Percentiles rank a stretch among this genome's conserved stretches.
Evolutionary conservation across 768 basidiomycete genomes (phyloP).

Genomic region (Termitomyces sp.): DNA sequence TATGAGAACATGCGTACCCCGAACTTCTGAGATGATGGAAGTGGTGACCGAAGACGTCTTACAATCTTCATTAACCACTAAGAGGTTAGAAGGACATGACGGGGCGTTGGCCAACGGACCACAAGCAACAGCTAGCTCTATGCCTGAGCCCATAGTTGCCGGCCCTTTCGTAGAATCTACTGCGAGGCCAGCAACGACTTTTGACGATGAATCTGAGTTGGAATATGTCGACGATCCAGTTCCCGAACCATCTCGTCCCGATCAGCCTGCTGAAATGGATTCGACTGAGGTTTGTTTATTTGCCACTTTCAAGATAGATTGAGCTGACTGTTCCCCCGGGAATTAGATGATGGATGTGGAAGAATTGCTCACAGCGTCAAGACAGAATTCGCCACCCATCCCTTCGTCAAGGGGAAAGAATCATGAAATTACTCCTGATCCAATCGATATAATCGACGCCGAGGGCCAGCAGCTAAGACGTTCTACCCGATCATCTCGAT

Average conservation of each 20-base stretch:
- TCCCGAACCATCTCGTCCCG: not conserved
- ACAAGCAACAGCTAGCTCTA: too few species aligned
- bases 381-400: not conserved
- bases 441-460: not conserved
- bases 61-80: too few species aligned
- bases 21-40: not conserved
- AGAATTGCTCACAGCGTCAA: not conserved
- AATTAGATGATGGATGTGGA: constrained; percentile 15
- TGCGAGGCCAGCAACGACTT: not conserved
- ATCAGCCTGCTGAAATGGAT: not conserved
- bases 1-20: too few species aligned
- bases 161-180: not conserved
- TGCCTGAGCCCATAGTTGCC: not conserved
- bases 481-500: constrained; percentile 13
- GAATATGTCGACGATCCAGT: constrained; percentile 10
- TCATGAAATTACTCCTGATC: constrained; percentile 1
- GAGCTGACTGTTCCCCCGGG: not conserved
- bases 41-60: not conserved
- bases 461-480: not conserved
- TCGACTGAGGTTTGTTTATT: constrained; percentile 6
- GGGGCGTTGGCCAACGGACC: not conserved
- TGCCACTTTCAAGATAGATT: not conserved
- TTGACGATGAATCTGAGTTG: constrained; percentile 5
- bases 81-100: not conserved
- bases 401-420: not conserved